These are phyloP conservation scores for Trichosanthes cucumerina DNA, from an alignment of 306 rosid genomes.

Conservation along the genomic window DNA sequence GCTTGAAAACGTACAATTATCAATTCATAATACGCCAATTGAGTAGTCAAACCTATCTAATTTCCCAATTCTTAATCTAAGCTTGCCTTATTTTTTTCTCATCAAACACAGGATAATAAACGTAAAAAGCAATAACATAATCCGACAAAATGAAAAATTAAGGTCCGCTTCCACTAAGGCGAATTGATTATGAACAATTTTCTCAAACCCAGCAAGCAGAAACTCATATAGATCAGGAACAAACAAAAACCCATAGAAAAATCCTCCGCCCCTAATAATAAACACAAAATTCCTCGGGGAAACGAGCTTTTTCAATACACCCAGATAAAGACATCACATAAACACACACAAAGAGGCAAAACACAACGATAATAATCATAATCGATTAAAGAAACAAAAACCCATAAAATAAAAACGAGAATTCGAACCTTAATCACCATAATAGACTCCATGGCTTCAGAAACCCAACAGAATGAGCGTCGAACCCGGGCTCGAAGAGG, in stretches of 20 bases:
- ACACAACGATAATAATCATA: not conserved
- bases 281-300: not conserved
- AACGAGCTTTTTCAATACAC: not conserved
- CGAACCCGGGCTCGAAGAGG: not conserved
- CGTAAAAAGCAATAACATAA: not conserved
- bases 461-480: conserved; percentile 15
- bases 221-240: not conserved
- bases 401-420: conserved; percentile 9
- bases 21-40: not conserved
- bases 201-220: not conserved
- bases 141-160: not conserved
- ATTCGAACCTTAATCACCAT: conserved; percentile 66
- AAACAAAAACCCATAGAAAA: not conserved
- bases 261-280: not conserved
- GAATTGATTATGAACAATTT: not conserved
- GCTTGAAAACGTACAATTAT: not conserved
- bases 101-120: not conserved
- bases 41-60: not conserved
- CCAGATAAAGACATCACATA: not conserved
- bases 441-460: conserved; percentile 42
- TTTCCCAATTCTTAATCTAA: conserved; percentile 6
- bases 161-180: not conserved
- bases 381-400: not conserved
- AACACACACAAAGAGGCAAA: not conserved
- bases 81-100: not conserved